Conservation (phyloP, 345 rosid species). For the Populus simonii region DNA sequence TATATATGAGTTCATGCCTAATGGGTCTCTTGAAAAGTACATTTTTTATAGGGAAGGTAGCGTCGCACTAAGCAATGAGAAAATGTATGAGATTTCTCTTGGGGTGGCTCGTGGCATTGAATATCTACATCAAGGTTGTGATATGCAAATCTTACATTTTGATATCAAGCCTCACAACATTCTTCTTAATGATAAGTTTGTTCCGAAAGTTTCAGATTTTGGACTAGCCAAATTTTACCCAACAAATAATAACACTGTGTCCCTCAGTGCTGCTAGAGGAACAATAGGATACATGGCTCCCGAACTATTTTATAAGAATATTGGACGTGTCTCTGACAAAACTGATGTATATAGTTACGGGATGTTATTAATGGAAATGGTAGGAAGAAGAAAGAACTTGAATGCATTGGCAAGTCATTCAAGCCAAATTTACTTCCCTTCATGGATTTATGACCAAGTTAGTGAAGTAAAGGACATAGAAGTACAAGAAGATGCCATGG, state of each 20-base stretch:
- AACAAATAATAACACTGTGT: too few species aligned
- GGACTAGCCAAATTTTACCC: too few species aligned
- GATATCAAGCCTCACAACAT: background rate
- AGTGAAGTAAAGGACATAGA: background rate
- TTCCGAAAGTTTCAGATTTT: too few species aligned
- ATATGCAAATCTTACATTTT: background rate
- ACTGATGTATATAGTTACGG: background rate
- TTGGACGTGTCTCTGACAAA: background rate
- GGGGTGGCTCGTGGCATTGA: background rate
- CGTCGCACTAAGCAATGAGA: rapidly evolving
- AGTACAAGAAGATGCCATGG: background rate
- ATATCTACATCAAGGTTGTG: background rate
- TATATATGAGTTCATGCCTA: background rate
- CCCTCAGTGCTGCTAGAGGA: too few species aligned
- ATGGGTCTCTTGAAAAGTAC: background rate
- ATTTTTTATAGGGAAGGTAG: background rate
- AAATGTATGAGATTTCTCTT: background rate
- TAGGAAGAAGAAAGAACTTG: background rate
- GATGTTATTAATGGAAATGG: background rate
- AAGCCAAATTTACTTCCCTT: background rate
- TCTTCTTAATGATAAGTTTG: background rate
- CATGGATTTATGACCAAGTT: background rate
- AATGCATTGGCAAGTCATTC: background rate
- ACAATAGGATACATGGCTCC: background rate
- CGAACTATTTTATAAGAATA: background rate